phyloP scores from a whole-genome alignment of 768 basidiomycete genomes.

The Cystobasidium ongulense region DNA sequence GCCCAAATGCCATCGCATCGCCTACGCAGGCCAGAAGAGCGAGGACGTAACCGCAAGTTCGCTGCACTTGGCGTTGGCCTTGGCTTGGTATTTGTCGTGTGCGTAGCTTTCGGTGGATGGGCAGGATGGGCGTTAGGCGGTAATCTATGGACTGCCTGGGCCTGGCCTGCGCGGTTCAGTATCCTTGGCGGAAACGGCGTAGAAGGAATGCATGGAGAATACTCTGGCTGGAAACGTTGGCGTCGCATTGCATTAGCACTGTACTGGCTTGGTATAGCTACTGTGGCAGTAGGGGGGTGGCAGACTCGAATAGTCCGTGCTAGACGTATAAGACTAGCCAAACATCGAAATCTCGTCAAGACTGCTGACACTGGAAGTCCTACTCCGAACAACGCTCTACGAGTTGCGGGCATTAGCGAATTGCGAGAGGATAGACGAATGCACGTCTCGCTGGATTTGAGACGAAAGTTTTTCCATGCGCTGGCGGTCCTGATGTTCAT shows the following conservation, averaged over 20 bases:
- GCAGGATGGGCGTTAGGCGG: slow-evolving; percentile 75
- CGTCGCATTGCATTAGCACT: slow-evolving; percentile 64
- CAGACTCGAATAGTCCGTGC: slow-evolving; percentile 76
- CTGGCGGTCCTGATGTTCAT: slow-evolving; percentile 93
- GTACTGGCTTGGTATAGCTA: slow-evolving; percentile 76
- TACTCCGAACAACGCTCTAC: slow-evolving; percentile 29
- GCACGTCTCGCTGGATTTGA: slow-evolving; percentile 76
- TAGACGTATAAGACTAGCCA: slow-evolving; percentile 48
- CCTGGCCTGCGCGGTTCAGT: slow-evolving; percentile 36
- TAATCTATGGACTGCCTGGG: slow-evolving; percentile 35
- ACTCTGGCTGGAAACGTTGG: slow-evolving; percentile 52
- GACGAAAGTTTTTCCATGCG: slow-evolving; percentile 94
- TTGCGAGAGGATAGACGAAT: slow-evolving; percentile 53
- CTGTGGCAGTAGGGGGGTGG: slow-evolving; percentile 88
- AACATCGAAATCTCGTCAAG: slow-evolving; percentile 1
- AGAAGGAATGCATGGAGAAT: not conserved
- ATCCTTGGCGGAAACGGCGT: slow-evolving; percentile 39
- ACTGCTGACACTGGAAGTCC: slow-evolving; percentile 3
- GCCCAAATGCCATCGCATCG: slow-evolving; percentile 74
- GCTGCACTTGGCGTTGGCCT: slow-evolving; percentile 77
- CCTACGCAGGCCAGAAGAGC: slow-evolving; percentile 63
- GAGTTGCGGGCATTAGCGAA: slow-evolving; percentile 22
- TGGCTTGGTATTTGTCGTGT: slow-evolving; percentile 67
- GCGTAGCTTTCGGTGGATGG: slow-evolving; percentile 81
- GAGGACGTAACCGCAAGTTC: slow-evolving; percentile 66